Evolutionary conservation across 495 filamentous ascomycete species (phyloP).

Genomic region (Podospora pseudopauciseta): DNA sequence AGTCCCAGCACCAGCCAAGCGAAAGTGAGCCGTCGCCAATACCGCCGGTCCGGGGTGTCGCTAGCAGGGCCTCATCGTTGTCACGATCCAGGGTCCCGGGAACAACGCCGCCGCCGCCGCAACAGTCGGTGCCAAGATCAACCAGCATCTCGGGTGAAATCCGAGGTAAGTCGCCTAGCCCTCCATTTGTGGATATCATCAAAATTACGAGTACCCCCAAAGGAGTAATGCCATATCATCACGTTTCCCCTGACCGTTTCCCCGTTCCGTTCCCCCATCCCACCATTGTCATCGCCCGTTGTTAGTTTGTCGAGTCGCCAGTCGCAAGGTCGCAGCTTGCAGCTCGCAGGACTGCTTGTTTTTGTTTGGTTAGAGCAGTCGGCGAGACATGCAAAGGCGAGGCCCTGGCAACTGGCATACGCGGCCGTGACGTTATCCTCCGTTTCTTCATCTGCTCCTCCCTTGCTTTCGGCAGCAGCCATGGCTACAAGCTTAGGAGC

Average conservation of each 20-base stretch:
- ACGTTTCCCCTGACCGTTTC: not conserved
- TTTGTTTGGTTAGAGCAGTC: not conserved
- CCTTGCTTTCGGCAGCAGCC: not conserved
- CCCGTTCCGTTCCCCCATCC: not conserved
- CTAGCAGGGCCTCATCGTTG: constrained; percentile 7
- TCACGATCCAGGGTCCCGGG: constrained; percentile 4
- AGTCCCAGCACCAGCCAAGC: not conserved
- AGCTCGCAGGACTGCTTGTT: not conserved
- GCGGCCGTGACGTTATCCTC: constrained; percentile 10
- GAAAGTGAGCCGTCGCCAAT: not conserved
- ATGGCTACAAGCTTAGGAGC: constrained; percentile 4
- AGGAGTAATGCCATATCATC: not conserved
- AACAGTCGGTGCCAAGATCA: constrained; percentile 18
- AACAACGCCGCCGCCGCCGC: constrained; percentile 2
- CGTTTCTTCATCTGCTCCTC: not conserved
- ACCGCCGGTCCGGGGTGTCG: not conserved
- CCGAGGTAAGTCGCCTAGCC: constrained; percentile 19
- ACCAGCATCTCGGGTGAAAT: constrained; percentile 17
- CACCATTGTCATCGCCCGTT: not conserved
- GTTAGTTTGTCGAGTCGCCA: not conserved
- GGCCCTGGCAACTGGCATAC: constrained; percentile 2
- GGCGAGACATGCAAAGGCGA: not conserved
- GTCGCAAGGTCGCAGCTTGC: not conserved
- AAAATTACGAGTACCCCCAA: constrained; percentile 4
- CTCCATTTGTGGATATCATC: constrained; percentile 11